phyloP scores from a whole-genome alignment of 495 filamentous ascomycete genomes.

The Darksidea phi region DNA sequence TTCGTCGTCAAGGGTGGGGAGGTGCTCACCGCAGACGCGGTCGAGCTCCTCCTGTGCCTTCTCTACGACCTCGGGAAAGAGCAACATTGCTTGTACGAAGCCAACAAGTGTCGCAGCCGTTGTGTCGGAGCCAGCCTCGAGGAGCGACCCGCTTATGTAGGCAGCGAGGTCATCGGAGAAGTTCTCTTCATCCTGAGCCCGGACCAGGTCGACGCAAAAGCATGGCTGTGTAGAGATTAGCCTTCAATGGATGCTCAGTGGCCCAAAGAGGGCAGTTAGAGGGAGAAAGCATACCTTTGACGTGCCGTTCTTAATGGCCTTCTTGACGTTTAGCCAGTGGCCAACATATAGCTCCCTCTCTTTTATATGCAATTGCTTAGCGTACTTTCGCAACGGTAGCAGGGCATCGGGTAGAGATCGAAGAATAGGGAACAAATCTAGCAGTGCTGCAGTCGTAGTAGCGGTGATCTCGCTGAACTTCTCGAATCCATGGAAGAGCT shows the following conservation, averaged over 20 bases:
- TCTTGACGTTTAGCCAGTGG: slow-evolving; percentile 46
- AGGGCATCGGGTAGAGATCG: slow-evolving; percentile 48
- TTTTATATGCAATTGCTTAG: slow-evolving; percentile 36
- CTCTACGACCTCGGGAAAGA: slow-evolving; percentile 28
- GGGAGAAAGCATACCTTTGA: slow-evolving; percentile 31
- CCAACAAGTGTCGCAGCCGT: slow-evolving; percentile 30
- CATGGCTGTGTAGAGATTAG: slow-evolving; percentile 1
- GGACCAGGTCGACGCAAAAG: slow-evolving; percentile 12
- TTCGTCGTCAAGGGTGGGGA: slow-evolving; percentile 29
- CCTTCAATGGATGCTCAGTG: not conserved
- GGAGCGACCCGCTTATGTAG: slow-evolving; percentile 18
- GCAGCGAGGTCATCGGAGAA: slow-evolving; percentile 12
- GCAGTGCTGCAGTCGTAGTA: slow-evolving; percentile 44
- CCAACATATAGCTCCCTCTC: slow-evolving; percentile 43
- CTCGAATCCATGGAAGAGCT: slow-evolving; percentile 53
- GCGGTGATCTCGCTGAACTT: slow-evolving; percentile 49
- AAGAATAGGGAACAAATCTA: slow-evolving; percentile 50
- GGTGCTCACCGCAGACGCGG: slow-evolving; percentile 23
- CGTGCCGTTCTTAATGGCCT: slow-evolving; percentile 37
- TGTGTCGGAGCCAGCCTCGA: slow-evolving; percentile 30
- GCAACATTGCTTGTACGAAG: slow-evolving; percentile 36
- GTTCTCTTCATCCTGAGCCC: not conserved
- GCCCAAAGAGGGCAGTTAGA: slow-evolving; percentile 2
- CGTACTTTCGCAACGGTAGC: slow-evolving; percentile 37
- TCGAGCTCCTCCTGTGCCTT: slow-evolving; percentile 37